Evolutionary conservation across 1,139 yeast species (phyloP), one percentile per base, ranked within the genome.

Genomic region (Candida neerlandica): DNA sequence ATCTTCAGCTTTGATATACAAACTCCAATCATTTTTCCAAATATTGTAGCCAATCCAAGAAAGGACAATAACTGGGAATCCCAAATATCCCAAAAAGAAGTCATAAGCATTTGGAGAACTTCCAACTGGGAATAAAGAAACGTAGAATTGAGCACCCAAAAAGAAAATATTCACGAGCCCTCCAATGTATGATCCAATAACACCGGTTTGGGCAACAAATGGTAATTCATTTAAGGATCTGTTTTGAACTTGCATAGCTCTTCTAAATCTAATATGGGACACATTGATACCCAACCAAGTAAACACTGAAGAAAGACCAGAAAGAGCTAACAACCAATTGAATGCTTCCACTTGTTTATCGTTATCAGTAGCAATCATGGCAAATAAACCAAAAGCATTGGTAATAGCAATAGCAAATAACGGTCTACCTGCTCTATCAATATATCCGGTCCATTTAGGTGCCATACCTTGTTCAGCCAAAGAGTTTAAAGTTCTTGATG

Each of bases 381-480:
- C 71, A 43, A 75, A 64, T 41, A 72, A 63, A 4, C 77, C 79
- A 57, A 73, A 65, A 4, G 65, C 54, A 50, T 73, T 70, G 45
- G 75, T 64, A 15, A 70, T 64, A 5, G 62, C 54, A 41, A 75
- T 72, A 1, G 78, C 80, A 7, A 60, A 73, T 51, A 75, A 62
- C 4, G 80, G 80, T 46, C 80, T 57, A 9, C 80, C 80, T 4
- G 64, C 63, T 44, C 71, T 65, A 57, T 75, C 80, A 37, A 75
- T 69, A 48, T 74, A 74, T 15, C 69, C 67, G 41, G 69, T 66
- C 51, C 68, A 60, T 51, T 61, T 58, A 2, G 78, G 79, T 1
- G 78, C 79, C 65, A 71, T 65, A 3, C 78, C 78, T 57, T 72
- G 78, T 55, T 72, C 74, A 5, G 78, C 67, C 51, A 75, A 62